Base-by-base conservation (phyloP, 805 yeast genomes). In the Candida morakotiae region DNA sequence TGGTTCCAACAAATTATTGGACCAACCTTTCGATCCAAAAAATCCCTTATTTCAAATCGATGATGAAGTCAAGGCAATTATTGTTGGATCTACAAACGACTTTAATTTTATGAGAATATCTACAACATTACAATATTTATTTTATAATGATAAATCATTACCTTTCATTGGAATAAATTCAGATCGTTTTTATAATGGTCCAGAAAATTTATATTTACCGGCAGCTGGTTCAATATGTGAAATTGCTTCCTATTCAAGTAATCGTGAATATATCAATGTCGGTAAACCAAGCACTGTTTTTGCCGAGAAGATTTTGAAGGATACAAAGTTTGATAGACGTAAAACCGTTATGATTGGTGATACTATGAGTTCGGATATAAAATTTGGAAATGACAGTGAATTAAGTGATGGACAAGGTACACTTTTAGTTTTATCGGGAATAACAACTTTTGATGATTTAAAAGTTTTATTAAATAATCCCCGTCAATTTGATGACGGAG, bases 211-310 rank as follows among this genome's bases (percentile, higher is more conserved):
- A 33, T 54, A 52, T 10, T 46, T 64, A 29, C 69, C 69, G 9
- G 69, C 69, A 3, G 70, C 69, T 2, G 70, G 69, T 3, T 52
- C 62, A 24, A 55, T 64, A 28, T 69, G 64, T 16, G 53, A 56
- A 38, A 60, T 64, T 66, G 49, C 54, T 37, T 60, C 55, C 41
- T 29, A 29, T 29, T 29, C 32, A 10, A 39, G 29, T 24, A 41
- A 51, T 24, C 40, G 68, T 22, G 57, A 57, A 2, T 58, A 49
- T 34, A 47, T 60, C 11, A 53, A 60, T 34, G 67, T 63, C 8
- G 70, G 70, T 4, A 64, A 64, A 45, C 70, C 69, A 9, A 58
- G 64, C 39, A 32, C 52, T 2, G 39, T 46, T 9, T 53, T 64
- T 18, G 43, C 64, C 29, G 56, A 61, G 9, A 43, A 53, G 9